These are phyloP conservation scores for Pyrenopolyporus hunteri DNA, from an alignment of 495 filamentous ascomycete species.

Conservation along the genomic window DNA sequence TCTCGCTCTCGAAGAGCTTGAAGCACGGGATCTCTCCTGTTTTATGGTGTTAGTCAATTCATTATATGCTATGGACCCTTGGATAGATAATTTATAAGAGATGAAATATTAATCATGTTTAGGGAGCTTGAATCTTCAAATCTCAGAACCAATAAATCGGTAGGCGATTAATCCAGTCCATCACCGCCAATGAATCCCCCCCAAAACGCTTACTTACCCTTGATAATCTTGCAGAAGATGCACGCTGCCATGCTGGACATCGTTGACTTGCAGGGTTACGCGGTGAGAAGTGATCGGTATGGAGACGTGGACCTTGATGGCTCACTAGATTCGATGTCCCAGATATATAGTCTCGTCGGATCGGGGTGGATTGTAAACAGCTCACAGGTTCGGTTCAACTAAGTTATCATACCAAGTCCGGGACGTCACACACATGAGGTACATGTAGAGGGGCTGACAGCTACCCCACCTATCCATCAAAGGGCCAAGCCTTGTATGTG, in stretches of 20 bases:
- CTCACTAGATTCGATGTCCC: neutral
- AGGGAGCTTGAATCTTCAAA: neutral
- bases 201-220: constrained; percentile 61
- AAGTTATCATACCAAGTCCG: neutral
- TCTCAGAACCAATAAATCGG: neutral
- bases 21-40: constrained; percentile 92
- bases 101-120: too few species aligned
- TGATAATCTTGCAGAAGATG: constrained; percentile 98
- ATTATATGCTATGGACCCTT: too few species aligned
- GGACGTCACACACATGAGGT: neutral
- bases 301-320: constrained; percentile 34
- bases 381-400: neutral
- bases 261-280: constrained; percentile 1
- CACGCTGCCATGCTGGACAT: constrained; percentile 63
- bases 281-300: neutral
- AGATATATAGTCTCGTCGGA: constrained; percentile 15
- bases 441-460: constrained; percentile 15
- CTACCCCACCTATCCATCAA: constrained; percentile 16
- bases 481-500: neutral
- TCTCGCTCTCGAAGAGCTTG: constrained; percentile 92
- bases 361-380: neutral
- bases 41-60: constrained; percentile 5
- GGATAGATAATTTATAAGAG: too few species aligned
- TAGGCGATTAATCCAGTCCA: neutral
- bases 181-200: neutral